These are phyloP conservation scores for Tolypocladium album DNA, from an alignment of 2,329 filamentous ascomycete species.

Conservation along the genomic window DNA sequence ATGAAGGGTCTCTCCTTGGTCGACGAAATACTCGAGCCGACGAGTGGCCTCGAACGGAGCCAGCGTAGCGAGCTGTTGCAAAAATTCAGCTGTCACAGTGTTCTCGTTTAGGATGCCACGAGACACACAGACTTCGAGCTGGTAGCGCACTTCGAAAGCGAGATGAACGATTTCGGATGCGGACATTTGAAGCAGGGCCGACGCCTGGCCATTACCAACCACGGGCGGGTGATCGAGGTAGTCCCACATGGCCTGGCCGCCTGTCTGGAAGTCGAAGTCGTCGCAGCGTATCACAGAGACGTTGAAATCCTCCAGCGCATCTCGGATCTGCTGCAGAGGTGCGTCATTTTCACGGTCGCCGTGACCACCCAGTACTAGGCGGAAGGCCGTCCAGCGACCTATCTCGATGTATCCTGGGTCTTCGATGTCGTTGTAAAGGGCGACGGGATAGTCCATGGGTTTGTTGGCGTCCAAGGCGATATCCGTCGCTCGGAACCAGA, in stretches of 20 bases:
- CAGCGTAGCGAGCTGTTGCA: constrained; percentile 44
- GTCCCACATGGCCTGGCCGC: constrained; percentile 17
- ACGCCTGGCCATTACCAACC: constrained; percentile 10
- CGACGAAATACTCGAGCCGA: constrained; percentile 65
- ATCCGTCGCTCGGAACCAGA: constrained; percentile 39
- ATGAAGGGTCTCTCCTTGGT: constrained; percentile 49
- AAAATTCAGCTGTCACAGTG: constrained; percentile 57
- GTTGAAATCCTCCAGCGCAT: constrained; percentile 62
- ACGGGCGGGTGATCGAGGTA: constrained; percentile 15
- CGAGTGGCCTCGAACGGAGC: constrained; percentile 42
- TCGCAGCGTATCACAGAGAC: constrained; percentile 36
- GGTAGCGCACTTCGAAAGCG: constrained; percentile 69
- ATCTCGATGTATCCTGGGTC: constrained; percentile 33
- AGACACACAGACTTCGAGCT: constrained; percentile 89
- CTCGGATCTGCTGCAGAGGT: constrained; percentile 30
- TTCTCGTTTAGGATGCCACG: constrained; percentile 67
- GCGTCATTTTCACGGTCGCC: constrained; percentile 12
- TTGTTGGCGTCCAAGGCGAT: constrained; percentile 25
- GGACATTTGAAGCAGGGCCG: constrained; percentile 15
- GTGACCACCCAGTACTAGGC: constrained; percentile 27
- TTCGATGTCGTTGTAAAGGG: constrained; percentile 24
- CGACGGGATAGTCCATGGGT: constrained; percentile 23
- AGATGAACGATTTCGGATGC: constrained; percentile 25
- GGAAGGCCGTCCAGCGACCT: constrained; percentile 47
- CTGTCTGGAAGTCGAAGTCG: constrained; percentile 27